Evolutionary conservation across 2,329 filamentous ascomycete genomes (phyloP).

Genomic region (Leptographium lundbergii): DNA sequence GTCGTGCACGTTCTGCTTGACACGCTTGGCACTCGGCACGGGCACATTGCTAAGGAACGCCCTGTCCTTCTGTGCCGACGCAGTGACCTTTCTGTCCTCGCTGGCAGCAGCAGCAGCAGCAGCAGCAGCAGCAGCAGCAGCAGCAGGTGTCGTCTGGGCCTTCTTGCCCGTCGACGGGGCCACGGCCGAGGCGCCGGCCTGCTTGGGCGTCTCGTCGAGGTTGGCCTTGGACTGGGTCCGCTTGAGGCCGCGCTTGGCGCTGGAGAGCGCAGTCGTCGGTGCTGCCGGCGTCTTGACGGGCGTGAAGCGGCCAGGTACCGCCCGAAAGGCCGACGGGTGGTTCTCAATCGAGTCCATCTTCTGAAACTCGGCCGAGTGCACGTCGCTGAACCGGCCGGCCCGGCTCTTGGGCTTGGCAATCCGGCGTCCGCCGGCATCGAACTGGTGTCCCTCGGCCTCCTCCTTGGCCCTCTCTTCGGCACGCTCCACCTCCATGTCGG

Average conservation of each 20-base stretch:
- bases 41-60: constrained; percentile 16
- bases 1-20: constrained; percentile 53
- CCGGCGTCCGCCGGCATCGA: constrained; percentile 31
- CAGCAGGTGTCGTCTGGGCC: constrained; percentile 13
- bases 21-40: constrained; percentile 50
- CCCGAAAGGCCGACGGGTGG: constrained; percentile 68
- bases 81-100: constrained; percentile 12
- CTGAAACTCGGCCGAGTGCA: constrained; percentile 79
- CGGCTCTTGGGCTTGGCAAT: constrained; percentile 73
- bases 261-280: not conserved
- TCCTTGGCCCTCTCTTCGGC: constrained; percentile 40
- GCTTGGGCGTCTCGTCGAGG: constrained; percentile 40
- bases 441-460: constrained; percentile 30
- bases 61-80: constrained; percentile 12
- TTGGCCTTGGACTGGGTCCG: constrained; percentile 44
- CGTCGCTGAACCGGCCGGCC: constrained; percentile 66
- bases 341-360: constrained; percentile 96
- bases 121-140: constrained; percentile 15
- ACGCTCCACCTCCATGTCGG: constrained; percentile 49
- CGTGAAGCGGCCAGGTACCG: constrained; percentile 39
- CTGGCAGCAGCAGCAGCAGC: constrained; percentile 14
- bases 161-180: constrained; percentile 16
- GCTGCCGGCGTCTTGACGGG: constrained; percentile 24
- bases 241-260: constrained; percentile 30
- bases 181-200: not conserved